These are phyloP conservation scores for Eucalyptus polyanthemos DNA, from an alignment of 345 rosid genomes.

Conservation along the genomic window DNA sequence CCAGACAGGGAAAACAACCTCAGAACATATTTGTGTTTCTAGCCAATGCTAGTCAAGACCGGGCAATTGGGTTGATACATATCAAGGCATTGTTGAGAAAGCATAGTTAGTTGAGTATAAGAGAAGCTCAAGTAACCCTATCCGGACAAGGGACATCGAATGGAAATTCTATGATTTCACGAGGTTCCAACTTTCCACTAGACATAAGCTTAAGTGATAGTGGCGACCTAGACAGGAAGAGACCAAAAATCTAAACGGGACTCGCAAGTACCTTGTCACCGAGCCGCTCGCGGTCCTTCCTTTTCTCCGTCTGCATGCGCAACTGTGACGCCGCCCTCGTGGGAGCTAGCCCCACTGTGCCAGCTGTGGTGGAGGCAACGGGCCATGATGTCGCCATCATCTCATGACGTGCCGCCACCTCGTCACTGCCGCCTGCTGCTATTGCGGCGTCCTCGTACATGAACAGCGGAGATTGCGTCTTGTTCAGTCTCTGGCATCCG, in stretches of 20 bases:
- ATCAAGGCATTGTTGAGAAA: background rate
- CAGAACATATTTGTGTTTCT: background rate
- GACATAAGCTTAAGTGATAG: background rate
- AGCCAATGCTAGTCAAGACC: background rate
- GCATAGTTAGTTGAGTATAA: background rate
- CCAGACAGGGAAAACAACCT: background rate
- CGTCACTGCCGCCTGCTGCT: background rate
- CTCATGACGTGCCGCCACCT: background rate
- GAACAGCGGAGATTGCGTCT: slow-evolving; percentile 1
- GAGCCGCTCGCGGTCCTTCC: slow-evolving; percentile 24
- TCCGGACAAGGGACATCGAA: background rate
- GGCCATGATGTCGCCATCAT: background rate
- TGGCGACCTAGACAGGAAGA: background rate
- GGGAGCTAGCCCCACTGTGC: background rate
- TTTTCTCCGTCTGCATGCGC: slow-evolving; percentile 7
- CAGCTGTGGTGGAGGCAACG: background rate
- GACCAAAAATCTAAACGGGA: background rate
- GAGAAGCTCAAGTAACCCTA: background rate
- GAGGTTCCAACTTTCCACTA: background rate
- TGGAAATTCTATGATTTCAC: background rate
- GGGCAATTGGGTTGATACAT: background rate
- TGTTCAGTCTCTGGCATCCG: slow-evolving; percentile 44
- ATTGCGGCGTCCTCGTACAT: background rate
- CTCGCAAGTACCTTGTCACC: background rate
- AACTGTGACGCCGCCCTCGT: background rate